These are phyloP conservation scores for Barnettozyma siamensis DNA, from an alignment of 805 yeast genomes.

Conservation along the genomic window DNA sequence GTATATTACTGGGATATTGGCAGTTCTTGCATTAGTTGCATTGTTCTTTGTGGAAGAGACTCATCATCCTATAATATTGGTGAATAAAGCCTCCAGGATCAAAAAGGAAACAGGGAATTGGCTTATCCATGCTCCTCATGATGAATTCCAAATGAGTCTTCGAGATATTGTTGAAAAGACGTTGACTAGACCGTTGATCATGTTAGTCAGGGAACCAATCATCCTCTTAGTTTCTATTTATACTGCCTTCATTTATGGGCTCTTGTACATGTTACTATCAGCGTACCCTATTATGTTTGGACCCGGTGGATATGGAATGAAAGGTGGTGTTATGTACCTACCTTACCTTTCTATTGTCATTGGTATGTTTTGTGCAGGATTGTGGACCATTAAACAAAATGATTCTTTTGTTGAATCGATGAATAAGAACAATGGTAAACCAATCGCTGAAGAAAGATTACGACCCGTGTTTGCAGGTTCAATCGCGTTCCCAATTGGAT, in stretches of 20 bases:
- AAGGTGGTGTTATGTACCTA: slow-evolving; percentile 60
- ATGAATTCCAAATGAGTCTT: slow-evolving; percentile 48
- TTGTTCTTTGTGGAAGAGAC: slow-evolving; percentile 56
- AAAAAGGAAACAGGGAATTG: slow-evolving; percentile 70
- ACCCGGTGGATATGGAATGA: slow-evolving; percentile 54
- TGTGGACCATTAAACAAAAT: slow-evolving; percentile 46
- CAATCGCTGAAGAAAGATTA: slow-evolving; percentile 76
- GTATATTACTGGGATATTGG: slow-evolving; percentile 63
- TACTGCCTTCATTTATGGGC: slow-evolving; percentile 76
- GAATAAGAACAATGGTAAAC: slow-evolving; percentile 45
- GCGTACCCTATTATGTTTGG: slow-evolving; percentile 72
- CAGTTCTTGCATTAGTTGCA: slow-evolving; percentile 35
- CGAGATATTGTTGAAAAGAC: slow-evolving; percentile 58
- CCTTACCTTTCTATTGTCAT: slow-evolving; percentile 75
- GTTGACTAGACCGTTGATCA: slow-evolving; percentile 58
- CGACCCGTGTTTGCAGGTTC: slow-evolving; percentile 75
- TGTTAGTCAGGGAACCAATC: slow-evolving; percentile 70
- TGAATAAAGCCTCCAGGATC: slow-evolving; percentile 56
- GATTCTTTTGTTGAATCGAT: slow-evolving; percentile 42
- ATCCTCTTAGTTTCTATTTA: slow-evolving; percentile 62
- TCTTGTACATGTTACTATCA: slow-evolving; percentile 64
- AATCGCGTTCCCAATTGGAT: slow-evolving; percentile 66
- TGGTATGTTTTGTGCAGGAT: slow-evolving; percentile 60
- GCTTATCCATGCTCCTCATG: slow-evolving; percentile 78
- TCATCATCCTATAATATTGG: slow-evolving; percentile 63